Evolutionary conservation across 2,329 filamentous ascomycete species (phyloP).

Genomic region (Byssothecium circinans): DNA sequence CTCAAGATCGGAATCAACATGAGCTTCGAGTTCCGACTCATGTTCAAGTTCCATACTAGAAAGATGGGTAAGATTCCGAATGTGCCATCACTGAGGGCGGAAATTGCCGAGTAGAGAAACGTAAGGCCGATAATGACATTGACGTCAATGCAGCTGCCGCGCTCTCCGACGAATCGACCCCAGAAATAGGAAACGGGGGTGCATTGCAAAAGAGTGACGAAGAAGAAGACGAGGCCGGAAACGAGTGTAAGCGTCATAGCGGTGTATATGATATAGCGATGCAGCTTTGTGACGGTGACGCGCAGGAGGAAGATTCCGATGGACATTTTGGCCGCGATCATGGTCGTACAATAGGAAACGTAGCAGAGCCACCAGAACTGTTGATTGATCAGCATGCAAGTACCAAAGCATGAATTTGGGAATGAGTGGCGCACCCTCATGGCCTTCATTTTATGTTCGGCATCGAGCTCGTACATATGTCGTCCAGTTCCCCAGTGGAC

Average conservation of each 20-base stretch:
- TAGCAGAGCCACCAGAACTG: constrained; percentile 44
- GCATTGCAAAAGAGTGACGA: constrained; percentile 56
- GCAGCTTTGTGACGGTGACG: constrained; percentile 30
- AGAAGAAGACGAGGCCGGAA: constrained; percentile 48
- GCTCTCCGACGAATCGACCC: constrained; percentile 42
- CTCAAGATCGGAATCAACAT: constrained; percentile 52
- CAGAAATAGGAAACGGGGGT: constrained; percentile 54
- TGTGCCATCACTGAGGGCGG: constrained; percentile 52
- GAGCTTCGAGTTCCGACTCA: constrained; percentile 52
- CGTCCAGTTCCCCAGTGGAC: constrained; percentile 37
- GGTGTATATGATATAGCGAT: constrained; percentile 42
- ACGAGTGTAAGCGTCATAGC: constrained; percentile 39
- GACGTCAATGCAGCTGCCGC: constrained; percentile 49
- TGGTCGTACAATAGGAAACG: constrained; percentile 34
- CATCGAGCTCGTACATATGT: constrained; percentile 28
- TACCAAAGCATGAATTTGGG: not conserved
- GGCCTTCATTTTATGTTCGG: constrained; percentile 28
- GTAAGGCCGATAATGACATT: constrained; percentile 48
- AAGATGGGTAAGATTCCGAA: constrained; percentile 55
- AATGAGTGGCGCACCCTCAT: constrained; percentile 25
- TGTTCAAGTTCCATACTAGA: constrained; percentile 55
- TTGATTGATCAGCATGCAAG: not conserved
- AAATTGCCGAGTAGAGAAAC: constrained; percentile 52
- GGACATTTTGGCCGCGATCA: constrained; percentile 38
- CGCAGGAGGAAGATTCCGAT: constrained; percentile 41